Evolutionary conservation across 352 stramenopile species (phyloP).

Genomic region (Phytopythium delawarense): DNA sequence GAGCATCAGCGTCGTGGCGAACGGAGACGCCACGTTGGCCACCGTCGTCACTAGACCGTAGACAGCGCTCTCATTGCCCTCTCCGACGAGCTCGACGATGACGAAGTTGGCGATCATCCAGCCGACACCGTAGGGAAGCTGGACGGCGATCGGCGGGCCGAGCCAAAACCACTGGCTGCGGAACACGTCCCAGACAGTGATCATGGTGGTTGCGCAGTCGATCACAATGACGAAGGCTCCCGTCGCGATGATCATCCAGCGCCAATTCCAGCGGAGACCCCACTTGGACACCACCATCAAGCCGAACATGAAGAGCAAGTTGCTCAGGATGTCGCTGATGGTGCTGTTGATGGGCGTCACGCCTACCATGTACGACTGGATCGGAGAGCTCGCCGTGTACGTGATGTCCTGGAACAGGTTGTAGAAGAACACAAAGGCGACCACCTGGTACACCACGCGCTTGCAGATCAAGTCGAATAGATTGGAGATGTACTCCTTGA

Average conservation of each 20-base stretch:
- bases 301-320: conserved; percentile 10
- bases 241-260: conserved; percentile 20
- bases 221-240: conserved; percentile 18
- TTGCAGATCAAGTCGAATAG: conserved; percentile 24
- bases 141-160: conserved; percentile 22
- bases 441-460: conserved; percentile 23
- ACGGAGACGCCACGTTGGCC: conserved; percentile 14
- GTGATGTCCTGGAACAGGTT: conserved; percentile 14
- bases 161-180: conserved; percentile 38
- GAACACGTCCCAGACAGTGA: conserved; percentile 32
- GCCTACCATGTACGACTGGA: conserved; percentile 13
- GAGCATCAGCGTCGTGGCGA: conserved; percentile 13
- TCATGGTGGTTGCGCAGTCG: conserved; percentile 21
- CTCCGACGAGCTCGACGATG: conserved; percentile 17
- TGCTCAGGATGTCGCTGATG: conserved; percentile 11
- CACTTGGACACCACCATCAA: conserved; percentile 16
- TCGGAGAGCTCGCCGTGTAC: conserved; percentile 6
- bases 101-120: conserved; percentile 25
- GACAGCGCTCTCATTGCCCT: conserved; percentile 24
- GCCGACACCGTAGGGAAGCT: conserved; percentile 15
- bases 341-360: conserved; percentile 18
- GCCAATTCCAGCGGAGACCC: conserved; percentile 33
- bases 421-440: conserved; percentile 12
- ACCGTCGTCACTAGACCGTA: conserved; percentile 25
- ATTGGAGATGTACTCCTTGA: conserved; percentile 15